These are phyloP conservation scores for Backusella luteola DNA, from an alignment of 192 early-diverging fungal species.

Conservation along the genomic window DNA sequence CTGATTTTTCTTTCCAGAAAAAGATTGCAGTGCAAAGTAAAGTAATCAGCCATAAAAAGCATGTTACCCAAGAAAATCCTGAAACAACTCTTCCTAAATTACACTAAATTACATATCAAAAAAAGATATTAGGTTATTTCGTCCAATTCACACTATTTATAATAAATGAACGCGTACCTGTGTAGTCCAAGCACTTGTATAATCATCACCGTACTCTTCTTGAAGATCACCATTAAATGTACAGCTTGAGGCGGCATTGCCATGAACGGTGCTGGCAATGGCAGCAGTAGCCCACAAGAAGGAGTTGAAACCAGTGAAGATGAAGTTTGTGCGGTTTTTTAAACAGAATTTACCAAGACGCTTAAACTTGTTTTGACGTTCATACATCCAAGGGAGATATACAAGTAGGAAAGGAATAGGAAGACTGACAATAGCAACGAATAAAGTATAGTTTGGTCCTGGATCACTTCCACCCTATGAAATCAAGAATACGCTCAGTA, in stretches of 20 bases:
- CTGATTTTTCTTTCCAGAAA: conserved; percentile 31
- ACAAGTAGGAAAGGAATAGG: conserved; percentile 21
- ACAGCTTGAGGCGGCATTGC: conserved; percentile 18
- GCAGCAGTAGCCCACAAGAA: conserved; percentile 28
- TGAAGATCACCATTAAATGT: conserved; percentile 9
- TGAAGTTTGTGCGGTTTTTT: conserved; percentile 27
- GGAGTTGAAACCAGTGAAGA: conserved; percentile 26
- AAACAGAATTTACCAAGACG: conserved; percentile 34
- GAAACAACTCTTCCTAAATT: conserved; percentile 19
- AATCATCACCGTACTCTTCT: conserved; percentile 12
- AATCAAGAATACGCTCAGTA: background rate
- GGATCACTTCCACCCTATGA: conserved; percentile 30
- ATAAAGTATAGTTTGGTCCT: conserved; percentile 30
- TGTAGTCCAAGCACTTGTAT: conserved; percentile 25
- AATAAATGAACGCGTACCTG: conserved; percentile 19
- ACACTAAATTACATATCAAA: conserved; percentile 21
- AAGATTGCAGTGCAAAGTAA: conserved; percentile 11
- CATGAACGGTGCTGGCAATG: conserved; percentile 31
- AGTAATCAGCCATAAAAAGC: conserved; percentile 26
- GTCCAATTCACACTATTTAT: too few species aligned
- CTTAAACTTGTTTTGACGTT: conserved; percentile 33
- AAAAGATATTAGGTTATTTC: background rate
- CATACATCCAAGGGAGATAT: conserved; percentile 38
- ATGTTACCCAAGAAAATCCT: conserved; percentile 30
- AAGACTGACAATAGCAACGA: conserved; percentile 25